A percentile compares a stretch with the other conserved stretches of the same genome.
Evolutionary conservation across 495 filamentous ascomycete species (phyloP).

Genomic region (Penicillium atrosanguineum): DNA sequence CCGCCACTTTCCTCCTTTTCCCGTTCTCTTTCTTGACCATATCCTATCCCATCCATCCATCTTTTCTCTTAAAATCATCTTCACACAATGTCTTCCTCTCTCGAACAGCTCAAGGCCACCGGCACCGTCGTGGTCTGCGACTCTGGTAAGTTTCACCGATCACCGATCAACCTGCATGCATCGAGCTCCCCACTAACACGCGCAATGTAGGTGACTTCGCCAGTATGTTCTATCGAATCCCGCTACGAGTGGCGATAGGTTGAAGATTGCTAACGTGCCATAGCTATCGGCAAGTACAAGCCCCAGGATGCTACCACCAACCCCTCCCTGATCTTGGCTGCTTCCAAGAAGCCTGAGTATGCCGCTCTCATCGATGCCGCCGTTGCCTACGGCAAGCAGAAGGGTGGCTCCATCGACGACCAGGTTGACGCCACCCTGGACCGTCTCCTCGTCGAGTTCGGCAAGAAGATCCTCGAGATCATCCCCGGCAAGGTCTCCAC

Average conservation of each 20-base stretch:
- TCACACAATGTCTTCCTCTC: constrained; percentile 72
- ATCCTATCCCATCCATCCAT: constrained; percentile 9
- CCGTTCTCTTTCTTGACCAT: constrained; percentile 17
- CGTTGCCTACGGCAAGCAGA: constrained; percentile 77
- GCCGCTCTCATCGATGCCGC: constrained; percentile 87
- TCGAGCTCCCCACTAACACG: constrained; percentile 20
- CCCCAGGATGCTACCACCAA: constrained; percentile 99
- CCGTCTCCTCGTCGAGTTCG: constrained; percentile 94
- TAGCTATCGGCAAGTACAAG: constrained; percentile 98
- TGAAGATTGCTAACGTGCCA: constrained; percentile 27
- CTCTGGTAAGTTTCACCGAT: constrained; percentile 65
- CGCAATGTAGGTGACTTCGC: constrained; percentile 67
- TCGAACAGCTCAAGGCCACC: constrained; percentile 93
- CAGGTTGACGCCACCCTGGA: constrained; percentile 84
- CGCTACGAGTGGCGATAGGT: neutral
- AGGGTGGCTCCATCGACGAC: constrained; percentile 63
- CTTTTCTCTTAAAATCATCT: constrained; percentile 5
- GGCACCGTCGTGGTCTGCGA: constrained; percentile 97
- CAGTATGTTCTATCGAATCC: constrained; percentile 50
- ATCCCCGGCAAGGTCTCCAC: constrained; percentile 98
- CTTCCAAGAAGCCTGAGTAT: constrained; percentile 97
- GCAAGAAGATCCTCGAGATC: constrained; percentile 94
- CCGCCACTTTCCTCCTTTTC: constrained; percentile 31
- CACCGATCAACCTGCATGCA: constrained; percentile 7
- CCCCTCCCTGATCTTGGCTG: constrained; percentile 95